Percentiles rank a stretch among this genome's conserved stretches.
These are phyloP conservation scores for Rhynchosporium graminicola DNA, from an alignment of 2,329 filamentous ascomycete genomes.

Conservation along the genomic window DNA sequence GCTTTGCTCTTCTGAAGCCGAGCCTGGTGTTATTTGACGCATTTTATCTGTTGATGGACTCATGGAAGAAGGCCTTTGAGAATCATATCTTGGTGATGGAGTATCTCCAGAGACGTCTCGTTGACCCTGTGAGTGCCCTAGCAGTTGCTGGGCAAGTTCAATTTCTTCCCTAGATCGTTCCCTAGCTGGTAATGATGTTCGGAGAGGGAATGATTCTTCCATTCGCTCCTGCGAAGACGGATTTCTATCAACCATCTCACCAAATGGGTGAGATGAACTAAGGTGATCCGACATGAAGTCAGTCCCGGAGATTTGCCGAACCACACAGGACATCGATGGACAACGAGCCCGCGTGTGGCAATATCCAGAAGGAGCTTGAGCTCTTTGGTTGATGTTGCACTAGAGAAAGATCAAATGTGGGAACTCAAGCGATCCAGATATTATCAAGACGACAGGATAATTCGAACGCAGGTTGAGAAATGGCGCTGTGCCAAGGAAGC, in stretches of 20 bases:
- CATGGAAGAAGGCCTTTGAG: slow-evolving; percentile 24
- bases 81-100: slow-evolving; percentile 27
- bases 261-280: slow-evolving; percentile 11
- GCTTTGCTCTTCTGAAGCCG: slow-evolving; percentile 26
- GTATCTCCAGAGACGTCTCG: slow-evolving; percentile 18
- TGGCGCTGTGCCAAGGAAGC: slow-evolving; percentile 8
- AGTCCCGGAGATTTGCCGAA: slow-evolving; percentile 30
- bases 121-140: slow-evolving; percentile 31
- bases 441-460: not conserved
- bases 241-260: slow-evolving; percentile 32
- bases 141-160: slow-evolving; percentile 33
- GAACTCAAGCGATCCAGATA: not conserved
- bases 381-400: not conserved
- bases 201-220: slow-evolving; percentile 31
- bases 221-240: slow-evolving; percentile 28
- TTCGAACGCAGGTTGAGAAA: not conserved
- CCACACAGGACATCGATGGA: slow-evolving; percentile 34
- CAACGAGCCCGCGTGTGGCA: not conserved
- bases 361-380: not conserved
- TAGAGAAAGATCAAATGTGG: not conserved
- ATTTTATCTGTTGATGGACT: slow-evolving; percentile 24
- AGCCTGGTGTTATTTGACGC: slow-evolving; percentile 27
- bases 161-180: slow-evolving; percentile 35
- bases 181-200: slow-evolving; percentile 28
- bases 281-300: slow-evolving; percentile 38